Evolutionary conservation across 345 rosid species (phyloP).

Genomic region (Geranium rotundifolium): DNA sequence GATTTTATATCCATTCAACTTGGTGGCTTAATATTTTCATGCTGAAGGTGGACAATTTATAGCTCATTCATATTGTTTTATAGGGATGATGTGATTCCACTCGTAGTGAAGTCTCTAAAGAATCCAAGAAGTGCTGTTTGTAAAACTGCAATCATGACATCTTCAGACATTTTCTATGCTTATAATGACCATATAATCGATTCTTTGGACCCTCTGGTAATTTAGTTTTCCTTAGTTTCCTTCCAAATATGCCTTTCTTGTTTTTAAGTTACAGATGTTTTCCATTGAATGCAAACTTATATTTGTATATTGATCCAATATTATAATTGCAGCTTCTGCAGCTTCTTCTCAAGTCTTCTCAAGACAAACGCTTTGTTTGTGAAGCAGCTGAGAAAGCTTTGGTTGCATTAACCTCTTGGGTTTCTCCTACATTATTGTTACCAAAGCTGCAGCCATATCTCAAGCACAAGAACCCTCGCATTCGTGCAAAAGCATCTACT

Average conservation of each 20-base stretch:
- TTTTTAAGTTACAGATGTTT: neutral
- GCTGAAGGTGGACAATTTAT: too few species aligned
- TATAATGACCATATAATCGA: slow-evolving; percentile 58
- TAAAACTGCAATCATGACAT: slow-evolving; percentile 91
- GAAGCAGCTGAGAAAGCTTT: slow-evolving; percentile 94
- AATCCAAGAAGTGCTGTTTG: slow-evolving; percentile 97
- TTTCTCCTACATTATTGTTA: slow-evolving; percentile 50
- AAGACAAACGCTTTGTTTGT: slow-evolving; percentile 89
- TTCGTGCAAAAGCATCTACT: slow-evolving; percentile 87
- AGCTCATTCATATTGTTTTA: neutral
- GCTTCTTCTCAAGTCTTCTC: slow-evolving; percentile 91
- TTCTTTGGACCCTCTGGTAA: slow-evolving; percentile 74
- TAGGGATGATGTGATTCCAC: slow-evolving; percentile 65
- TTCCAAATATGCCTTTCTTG: neutral
- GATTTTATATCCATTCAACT: neutral
- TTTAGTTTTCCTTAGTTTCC: neutral
- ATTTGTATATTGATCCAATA: slow-evolving; percentile 10
- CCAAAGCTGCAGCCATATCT: slow-evolving; percentile 81
- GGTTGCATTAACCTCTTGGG: slow-evolving; percentile 55
- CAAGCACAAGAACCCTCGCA: slow-evolving; percentile 74
- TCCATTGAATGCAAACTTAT: neutral
- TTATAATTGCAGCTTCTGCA: slow-evolving; percentile 57
- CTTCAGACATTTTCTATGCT: slow-evolving; percentile 68
- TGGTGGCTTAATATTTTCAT: neutral
- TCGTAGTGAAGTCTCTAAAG: slow-evolving; percentile 78